Base-by-base conservation (phyloP, 257 asterid species). In the Linderniella brevidens region DNA sequence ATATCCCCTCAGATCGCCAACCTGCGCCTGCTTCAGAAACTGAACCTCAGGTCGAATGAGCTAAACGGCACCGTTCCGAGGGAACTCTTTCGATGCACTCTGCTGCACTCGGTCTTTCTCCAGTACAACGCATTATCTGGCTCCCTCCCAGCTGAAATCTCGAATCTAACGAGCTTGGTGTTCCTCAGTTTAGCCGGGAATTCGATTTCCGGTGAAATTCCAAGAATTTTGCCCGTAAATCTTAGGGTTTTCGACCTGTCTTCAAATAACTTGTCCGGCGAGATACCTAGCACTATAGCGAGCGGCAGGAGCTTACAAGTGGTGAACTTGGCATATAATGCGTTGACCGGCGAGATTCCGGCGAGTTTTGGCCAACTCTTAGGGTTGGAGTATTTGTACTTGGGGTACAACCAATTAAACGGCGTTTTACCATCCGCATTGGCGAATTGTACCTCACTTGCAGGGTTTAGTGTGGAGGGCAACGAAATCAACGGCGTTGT, bases 111-210 rank as follows among this genome's bases (percentile, higher is more conserved):
- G 6, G 53, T 76, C 12, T 76, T 64, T 44, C 46, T 76, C 14
- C 86, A 72, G 61, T 38, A 67, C 17, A 76, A 76, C 59, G 66
- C 74, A 3, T 59, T 76, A 25, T 14, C 73, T 38, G 80, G 80
- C 6, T 55, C 45, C 14, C 48, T 70, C 2, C 58, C 76, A 14
- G 32, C 32, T 2, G 70, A 50, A 13, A 41, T 65, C 48, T 15
- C 60, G 9, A 72, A 54, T 45, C 61, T 72, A 10, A 64, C 69
- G 0, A 70, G 63, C 48, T 57, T 76, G 0, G 76, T 64, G 42
- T 67, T 76, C 5, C 38, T 72, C 8, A 69, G 67, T 59, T 48
- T 72, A 4, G 70, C 80, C 1, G 64, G 58, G 43, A 76, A 76
- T 36, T 43, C 20, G 5, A 57, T 76, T 19, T 19, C 76, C 11